Conservation (phyloP, 305 asterid species). For the Fraxinus nigra region DNA sequence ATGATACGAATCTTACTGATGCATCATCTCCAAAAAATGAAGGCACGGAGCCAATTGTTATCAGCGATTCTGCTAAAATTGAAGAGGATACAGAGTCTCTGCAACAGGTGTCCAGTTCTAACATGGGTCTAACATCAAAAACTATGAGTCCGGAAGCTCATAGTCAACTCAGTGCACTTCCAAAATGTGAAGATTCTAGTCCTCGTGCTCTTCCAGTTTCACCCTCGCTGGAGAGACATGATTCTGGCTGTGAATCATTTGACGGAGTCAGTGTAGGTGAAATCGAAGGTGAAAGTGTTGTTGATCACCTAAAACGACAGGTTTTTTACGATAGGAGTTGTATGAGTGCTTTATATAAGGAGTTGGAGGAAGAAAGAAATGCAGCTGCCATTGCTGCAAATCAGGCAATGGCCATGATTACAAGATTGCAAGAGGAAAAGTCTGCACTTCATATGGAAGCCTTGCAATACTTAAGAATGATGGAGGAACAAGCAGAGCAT, state of each 20-base stretch:
- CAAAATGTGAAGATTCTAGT: conserved; percentile 20
- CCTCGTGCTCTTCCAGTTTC: conserved; percentile 23
- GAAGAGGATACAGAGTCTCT: conserved; percentile 31
- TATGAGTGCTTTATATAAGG: conserved; percentile 56
- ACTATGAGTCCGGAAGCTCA: conserved; percentile 23
- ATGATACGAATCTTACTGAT: conserved; percentile 9
- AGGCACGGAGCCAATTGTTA: conserved; percentile 23
- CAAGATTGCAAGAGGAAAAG: conserved; percentile 88
- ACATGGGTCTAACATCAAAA: conserved; percentile 19
- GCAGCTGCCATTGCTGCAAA: conserved; percentile 78
- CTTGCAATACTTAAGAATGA: conserved; percentile 78
- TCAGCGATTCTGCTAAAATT: conserved; percentile 23
- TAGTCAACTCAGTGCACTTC: conserved; percentile 20
- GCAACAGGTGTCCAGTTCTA: conserved; percentile 25
- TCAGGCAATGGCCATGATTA: conserved; percentile 87
- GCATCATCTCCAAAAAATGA: conserved; percentile 15
- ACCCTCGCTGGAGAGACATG: conserved; percentile 32
- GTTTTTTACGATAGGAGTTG: conserved; percentile 43
- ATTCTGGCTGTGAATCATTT: conserved; percentile 28
- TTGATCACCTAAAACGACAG: conserved; percentile 52
- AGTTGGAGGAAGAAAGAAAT: conserved; percentile 76
- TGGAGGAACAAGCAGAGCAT: conserved; percentile 92
- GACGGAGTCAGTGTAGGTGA: conserved; percentile 37
- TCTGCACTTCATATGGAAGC: conserved; percentile 86
- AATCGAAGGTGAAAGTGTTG: conserved; percentile 52